Evolutionary conservation across 75 land plant genomes (phyloP).

Genomic region (Cupressus sempervirens): DNA sequence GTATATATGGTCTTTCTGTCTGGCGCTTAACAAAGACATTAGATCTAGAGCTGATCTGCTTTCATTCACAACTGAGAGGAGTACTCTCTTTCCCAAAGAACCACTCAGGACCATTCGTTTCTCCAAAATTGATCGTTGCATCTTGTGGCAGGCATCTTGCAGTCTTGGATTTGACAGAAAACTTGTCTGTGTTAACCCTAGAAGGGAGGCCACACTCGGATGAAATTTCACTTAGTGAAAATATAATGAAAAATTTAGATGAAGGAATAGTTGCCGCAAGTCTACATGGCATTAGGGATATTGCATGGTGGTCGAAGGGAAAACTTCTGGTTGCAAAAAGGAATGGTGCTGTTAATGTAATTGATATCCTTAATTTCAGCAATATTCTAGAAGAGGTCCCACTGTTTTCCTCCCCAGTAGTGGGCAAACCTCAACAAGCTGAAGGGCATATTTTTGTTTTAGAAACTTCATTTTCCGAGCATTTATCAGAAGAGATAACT

Average conservation of each 20-base stretch:
- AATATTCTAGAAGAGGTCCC: slow-evolving; percentile 24
- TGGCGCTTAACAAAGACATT: slow-evolving; percentile 31
- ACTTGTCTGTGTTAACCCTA: slow-evolving; percentile 31
- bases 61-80: slow-evolving; percentile 30
- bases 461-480: slow-evolving; percentile 24
- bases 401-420: slow-evolving; percentile 34
- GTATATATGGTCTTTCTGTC: slow-evolving; percentile 38
- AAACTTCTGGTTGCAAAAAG: slow-evolving; percentile 41
- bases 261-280: slow-evolving; percentile 10
- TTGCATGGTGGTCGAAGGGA: slow-evolving; percentile 72
- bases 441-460: slow-evolving; percentile 55
- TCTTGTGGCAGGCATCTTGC: slow-evolving; percentile 45
- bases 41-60: slow-evolving; percentile 20
- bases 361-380: slow-evolving; percentile 28
- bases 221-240: slow-evolving; percentile 12
- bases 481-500: background rate
- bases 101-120: slow-evolving; percentile 15
- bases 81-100: slow-evolving; percentile 22
- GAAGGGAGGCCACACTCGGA: slow-evolving; percentile 22
- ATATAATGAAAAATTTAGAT: background rate
- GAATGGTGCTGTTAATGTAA: slow-evolving; percentile 36
- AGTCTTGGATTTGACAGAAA: slow-evolving; percentile 44
- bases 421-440: slow-evolving; percentile 26
- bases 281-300: slow-evolving; percentile 35
- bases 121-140: slow-evolving; percentile 59